Conservation (phyloP, 768 basidiomycete genomes). For the Amanita rimosa region DNA sequence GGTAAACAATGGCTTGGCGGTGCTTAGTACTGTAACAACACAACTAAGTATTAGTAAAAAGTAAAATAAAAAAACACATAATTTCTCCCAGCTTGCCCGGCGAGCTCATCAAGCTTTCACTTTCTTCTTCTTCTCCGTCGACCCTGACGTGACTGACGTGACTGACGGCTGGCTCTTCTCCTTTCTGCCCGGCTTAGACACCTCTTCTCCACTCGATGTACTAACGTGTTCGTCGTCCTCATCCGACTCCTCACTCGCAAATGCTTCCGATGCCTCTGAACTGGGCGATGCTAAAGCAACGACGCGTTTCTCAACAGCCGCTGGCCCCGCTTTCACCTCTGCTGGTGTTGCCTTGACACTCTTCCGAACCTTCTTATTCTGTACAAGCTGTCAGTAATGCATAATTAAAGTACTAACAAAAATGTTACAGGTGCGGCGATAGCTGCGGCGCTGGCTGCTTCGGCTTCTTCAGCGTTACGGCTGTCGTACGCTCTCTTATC, state of each 20-base stretch:
- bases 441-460: conserved; percentile 32
- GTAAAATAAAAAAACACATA: conserved; percentile 1
- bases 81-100: neutral
- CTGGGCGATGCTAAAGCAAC: conserved; percentile 13
- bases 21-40: neutral
- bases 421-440: conserved; percentile 23
- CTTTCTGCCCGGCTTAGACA: neutral
- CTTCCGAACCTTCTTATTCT: conserved; percentile 22
- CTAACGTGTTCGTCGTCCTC: conserved; percentile 21
- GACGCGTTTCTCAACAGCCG: conserved; percentile 12
- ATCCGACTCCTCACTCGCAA: conserved; percentile 26
- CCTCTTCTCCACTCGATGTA: conserved; percentile 3
- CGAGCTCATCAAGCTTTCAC: neutral
- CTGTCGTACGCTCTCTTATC: conserved; percentile 60
- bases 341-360: conserved; percentile 12
- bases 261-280: conserved; percentile 18
- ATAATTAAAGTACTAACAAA: neutral
- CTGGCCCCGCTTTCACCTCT: conserved; percentile 11
- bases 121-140: conserved; percentile 1
- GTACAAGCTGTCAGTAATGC: conserved; percentile 6
- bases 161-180: neutral
- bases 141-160: conserved; percentile 1
- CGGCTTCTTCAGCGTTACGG: conserved; percentile 34
- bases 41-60: conserved; percentile 3
- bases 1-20: neutral